phyloP scores from a whole-genome alignment of 495 filamentous ascomycete species.

The Hapsidospora chrysogenum region DNA sequence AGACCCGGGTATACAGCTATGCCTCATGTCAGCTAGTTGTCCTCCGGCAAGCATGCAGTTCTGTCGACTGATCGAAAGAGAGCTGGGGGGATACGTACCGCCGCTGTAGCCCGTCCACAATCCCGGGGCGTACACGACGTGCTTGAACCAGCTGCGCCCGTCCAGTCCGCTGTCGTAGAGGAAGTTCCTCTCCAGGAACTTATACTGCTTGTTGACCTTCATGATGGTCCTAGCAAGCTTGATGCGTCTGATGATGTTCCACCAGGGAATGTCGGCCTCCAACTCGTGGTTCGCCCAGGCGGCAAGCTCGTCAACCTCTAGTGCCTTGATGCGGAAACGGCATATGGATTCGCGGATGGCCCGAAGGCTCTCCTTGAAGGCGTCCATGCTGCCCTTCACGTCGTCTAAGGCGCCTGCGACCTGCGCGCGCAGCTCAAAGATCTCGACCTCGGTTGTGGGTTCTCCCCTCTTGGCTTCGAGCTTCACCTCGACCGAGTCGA shows the following conservation, averaged over 20 bases:
- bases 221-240: slow-evolving; percentile 45
- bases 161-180: slow-evolving; percentile 67
- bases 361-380: slow-evolving; percentile 30
- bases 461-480: slow-evolving; percentile 16
- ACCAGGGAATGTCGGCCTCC: slow-evolving; percentile 60
- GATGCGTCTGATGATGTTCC: slow-evolving; percentile 55
- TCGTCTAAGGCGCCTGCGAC: slow-evolving; percentile 19
- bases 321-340: slow-evolving; percentile 39
- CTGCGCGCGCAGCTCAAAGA: slow-evolving; percentile 35
- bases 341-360: slow-evolving; percentile 27
- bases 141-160: slow-evolving; percentile 80
- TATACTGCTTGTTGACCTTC: slow-evolving; percentile 51
- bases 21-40: slow-evolving; percentile 7
- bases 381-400: slow-evolving; percentile 32
- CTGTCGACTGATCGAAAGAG: neutral
- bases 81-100: slow-evolving; percentile 17
- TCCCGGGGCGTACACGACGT: slow-evolving; percentile 77
- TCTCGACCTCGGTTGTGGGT: slow-evolving; percentile 10
- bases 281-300: slow-evolving; percentile 47
- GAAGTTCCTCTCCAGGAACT: slow-evolving; percentile 65
- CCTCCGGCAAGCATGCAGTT: too few relatives aligned
- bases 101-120: slow-evolving; percentile 83
- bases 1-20: slow-evolving; percentile 66
- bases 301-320: slow-evolving; percentile 41
- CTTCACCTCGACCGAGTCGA: slow-evolving; percentile 49